These are phyloP conservation scores for Taiozyma sp. DNA, from an alignment of 1,139 yeast genomes.

Conservation along the genomic window DNA sequence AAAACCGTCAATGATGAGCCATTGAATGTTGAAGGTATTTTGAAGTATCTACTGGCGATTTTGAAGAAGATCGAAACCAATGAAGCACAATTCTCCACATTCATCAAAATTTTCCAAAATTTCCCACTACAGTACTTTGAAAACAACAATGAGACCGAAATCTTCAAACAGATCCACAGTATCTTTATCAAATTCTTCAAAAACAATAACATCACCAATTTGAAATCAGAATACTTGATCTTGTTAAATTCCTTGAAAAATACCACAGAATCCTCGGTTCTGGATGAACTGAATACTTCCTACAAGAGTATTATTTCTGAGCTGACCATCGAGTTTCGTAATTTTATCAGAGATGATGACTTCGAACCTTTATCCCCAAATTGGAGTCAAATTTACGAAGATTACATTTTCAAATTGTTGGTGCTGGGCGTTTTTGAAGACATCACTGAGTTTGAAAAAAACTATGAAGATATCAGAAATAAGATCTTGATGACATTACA, in stretches of 20 bases:
- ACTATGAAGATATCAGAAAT: conserved; percentile 9
- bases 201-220: conserved; percentile 11
- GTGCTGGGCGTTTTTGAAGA: conserved; percentile 13
- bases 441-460: conserved; percentile 7
- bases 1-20: conserved; percentile 10
- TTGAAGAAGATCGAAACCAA: conserved; percentile 14
- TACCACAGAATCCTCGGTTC: conserved; percentile 8
- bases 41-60: conserved; percentile 9
- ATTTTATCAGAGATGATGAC: conserved; percentile 8
- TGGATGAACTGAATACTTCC: conserved; percentile 16
- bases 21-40: conserved; percentile 7
- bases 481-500: conserved; percentile 7
- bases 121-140: conserved; percentile 13
- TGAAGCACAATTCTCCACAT: conserved; percentile 8
- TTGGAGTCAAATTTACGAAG: conserved; percentile 13
- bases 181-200: conserved; percentile 16
- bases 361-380: conserved; percentile 7
- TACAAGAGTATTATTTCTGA: conserved; percentile 21
- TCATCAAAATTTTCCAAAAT: conserved; percentile 14
- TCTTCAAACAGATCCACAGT: conserved; percentile 7
- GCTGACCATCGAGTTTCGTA: conserved; percentile 15
- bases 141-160: conserved; percentile 9
- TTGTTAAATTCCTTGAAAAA: conserved; percentile 18
- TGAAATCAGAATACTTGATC: conserved; percentile 9
- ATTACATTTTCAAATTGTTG: conserved; percentile 15